Evolutionary conservation across 169 alveolate genomes (phyloP), one percentile per base, ranked within the genome.

Genomic region (Cryptosporidium parvum): DNA sequence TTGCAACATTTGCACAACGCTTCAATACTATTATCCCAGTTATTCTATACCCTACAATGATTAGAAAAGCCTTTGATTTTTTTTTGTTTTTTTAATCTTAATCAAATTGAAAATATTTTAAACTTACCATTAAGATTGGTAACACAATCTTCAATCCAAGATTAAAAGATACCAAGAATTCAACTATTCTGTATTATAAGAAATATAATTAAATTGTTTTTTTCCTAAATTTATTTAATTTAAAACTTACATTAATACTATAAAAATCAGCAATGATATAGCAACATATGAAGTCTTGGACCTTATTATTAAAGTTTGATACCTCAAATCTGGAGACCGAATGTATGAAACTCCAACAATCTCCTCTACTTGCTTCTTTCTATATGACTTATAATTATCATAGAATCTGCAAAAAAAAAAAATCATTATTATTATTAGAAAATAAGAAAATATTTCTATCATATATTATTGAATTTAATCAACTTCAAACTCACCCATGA

Each of bases 341-440:
- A 80, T 80, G 29, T 80, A 80, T 12, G 73, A 62, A 61, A 62
- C 70, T 6, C 89, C 89, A 62, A 80, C 89, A 45, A 80, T 80
- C 70, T 80, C 89, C 39, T 80, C 89, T 44, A 80, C 62, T 42
- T 80, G 89, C 10, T 80, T 80, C 52, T 80, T 80, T 42, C 89
- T 61, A 67, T 62, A 59, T 18, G 89, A 80, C 56, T 44, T 80
- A 35, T 65, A 80, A 35, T 62, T 80, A 26, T 80, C 89, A 39
- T 80, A 51, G 18, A 80, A 48, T 1, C 89, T 80, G n/a, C 56
- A 59, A 29, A 21, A 31, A 18, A 59, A 29, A 21, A 31, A 18
- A 59, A 59, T 23, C 0, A 33, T 35, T 2, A 2, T 31, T 31
- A 31, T 31, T 1, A 31, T 31, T 31, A 39, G n/a, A 51, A 53